phyloP scores from a whole-genome alignment of 768 basidiomycete species.

The Suillus lakei region DNA sequence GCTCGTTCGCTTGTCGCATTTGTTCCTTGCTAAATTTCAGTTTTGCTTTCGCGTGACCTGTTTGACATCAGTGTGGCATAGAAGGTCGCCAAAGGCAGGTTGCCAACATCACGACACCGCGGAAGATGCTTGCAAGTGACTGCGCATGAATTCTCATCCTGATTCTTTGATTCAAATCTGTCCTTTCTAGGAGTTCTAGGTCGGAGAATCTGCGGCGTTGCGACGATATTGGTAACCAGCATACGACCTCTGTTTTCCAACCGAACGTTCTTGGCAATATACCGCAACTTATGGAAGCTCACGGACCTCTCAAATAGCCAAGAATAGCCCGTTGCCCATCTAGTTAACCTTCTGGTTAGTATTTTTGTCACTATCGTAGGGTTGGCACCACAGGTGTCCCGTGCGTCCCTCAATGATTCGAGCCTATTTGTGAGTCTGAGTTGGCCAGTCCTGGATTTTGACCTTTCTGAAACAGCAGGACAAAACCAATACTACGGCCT shows the following conservation, averaged over 20 bases:
- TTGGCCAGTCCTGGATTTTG: neutral
- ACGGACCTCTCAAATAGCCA: neutral
- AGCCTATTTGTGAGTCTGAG: neutral
- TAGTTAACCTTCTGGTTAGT: neutral
- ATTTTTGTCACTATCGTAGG: neutral
- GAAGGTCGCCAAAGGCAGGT: neutral
- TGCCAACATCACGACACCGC: neutral
- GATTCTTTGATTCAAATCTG: neutral
- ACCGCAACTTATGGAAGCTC: neutral
- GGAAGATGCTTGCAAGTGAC: neutral
- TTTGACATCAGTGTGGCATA: neutral
- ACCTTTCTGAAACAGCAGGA: neutral
- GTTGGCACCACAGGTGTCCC: neutral
- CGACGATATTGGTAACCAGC: neutral
- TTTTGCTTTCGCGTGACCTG: neutral
- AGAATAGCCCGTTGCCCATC: neutral
- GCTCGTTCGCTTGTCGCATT: too few relatives aligned
- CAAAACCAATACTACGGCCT: neutral
- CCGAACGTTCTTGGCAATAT: neutral
- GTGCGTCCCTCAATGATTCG: neutral
- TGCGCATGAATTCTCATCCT: neutral
- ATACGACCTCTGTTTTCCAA: neutral
- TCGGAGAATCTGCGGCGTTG: neutral
- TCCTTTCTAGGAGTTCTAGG: neutral
- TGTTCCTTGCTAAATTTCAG: neutral